Evolutionary conservation across 768 basidiomycete genomes (phyloP).

Genomic region (Pluteus cervinus): DNA sequence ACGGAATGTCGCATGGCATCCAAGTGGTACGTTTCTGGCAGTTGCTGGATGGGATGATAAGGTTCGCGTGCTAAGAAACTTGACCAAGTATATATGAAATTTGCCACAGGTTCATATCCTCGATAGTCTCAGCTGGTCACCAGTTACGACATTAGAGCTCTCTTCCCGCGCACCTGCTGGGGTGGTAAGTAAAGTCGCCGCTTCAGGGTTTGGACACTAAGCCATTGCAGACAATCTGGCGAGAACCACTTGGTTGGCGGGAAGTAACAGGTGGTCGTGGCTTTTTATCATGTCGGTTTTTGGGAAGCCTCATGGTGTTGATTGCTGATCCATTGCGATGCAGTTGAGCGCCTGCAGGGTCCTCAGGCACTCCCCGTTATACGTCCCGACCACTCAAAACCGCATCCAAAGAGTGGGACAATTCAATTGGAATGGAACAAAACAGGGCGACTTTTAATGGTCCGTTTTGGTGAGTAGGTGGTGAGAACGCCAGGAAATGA

Average conservation of each 20-base stretch:
- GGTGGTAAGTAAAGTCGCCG: conserved; percentile 36
- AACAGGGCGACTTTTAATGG: conserved; percentile 65
- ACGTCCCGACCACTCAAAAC: conserved; percentile 53
- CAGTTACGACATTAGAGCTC: conserved; percentile 57
- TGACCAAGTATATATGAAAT: conserved; percentile 7
- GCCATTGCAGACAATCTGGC: conserved; percentile 65
- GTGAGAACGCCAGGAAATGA: too few relatives aligned
- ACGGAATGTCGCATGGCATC: conserved; percentile 78
- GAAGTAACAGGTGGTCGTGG: conserved; percentile 80
- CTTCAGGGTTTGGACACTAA: conserved; percentile 1
- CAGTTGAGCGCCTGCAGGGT: conserved; percentile 63
- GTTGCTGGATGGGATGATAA: conserved; percentile 89
- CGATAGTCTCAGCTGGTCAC: conserved; percentile 71
- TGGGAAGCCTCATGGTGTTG: background rate
- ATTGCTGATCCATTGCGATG: background rate
- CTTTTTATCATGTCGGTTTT: conserved; percentile 72
- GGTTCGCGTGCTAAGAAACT: conserved; percentile 29
- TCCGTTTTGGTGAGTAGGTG: conserved; percentile 56
- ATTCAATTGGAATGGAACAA: conserved; percentile 79
- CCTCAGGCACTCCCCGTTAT: conserved; percentile 44
- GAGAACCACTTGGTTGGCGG: conserved; percentile 81
- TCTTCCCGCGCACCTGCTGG: conserved; percentile 48
- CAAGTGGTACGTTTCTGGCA: conserved; percentile 74
- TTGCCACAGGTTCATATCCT: conserved; percentile 63
- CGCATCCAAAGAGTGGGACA: conserved; percentile 61